Conservation (phyloP, 1,284 basidiomycete species). For the Rhodotorula sp. region DNA sequence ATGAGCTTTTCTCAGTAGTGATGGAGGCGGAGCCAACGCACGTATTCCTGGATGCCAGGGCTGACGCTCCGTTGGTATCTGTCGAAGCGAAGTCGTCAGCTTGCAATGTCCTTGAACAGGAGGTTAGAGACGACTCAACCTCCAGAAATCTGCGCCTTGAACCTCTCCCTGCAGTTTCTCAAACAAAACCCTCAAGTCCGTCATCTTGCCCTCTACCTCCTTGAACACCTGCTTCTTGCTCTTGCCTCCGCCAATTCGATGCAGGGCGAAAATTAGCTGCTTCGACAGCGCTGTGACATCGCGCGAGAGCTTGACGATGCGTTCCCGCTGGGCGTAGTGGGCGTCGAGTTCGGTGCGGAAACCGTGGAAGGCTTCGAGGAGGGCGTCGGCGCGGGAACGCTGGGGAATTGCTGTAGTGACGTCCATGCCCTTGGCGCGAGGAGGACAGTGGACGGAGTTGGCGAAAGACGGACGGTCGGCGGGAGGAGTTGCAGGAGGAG, state of each 20-base stretch:
- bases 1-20: too few species aligned
- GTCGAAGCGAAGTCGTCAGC: neutral
- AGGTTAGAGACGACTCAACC: slow-evolving; percentile 48
- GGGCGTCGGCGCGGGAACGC: slow-evolving; percentile 17
- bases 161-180: slow-evolving; percentile 65
- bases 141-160: slow-evolving; percentile 66
- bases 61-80: slow-evolving; percentile 43
- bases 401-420: neutral
- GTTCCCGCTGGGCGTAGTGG: slow-evolving; percentile 59
- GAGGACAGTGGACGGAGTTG: neutral
- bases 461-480: too few species aligned
- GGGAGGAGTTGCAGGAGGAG: neutral
- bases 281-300: slow-evolving; percentile 93
- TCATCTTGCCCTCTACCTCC: slow-evolving; percentile 66
- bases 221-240: slow-evolving; percentile 52
- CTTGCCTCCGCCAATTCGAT: slow-evolving; percentile 61
- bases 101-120: neutral
- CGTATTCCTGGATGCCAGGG: slow-evolving; percentile 51
- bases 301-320: slow-evolving; percentile 73
- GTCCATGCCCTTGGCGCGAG: neutral
- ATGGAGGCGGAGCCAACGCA: slow-evolving; percentile 30
- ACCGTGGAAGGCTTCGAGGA: slow-evolving; percentile 55
- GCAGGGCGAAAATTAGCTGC: slow-evolving; percentile 89
- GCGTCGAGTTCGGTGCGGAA: slow-evolving; percentile 72
- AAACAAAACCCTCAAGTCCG: slow-evolving; percentile 68